phyloP scores from a whole-genome alignment of 768 basidiomycete genomes.

The Calocera viscosa region DNA sequence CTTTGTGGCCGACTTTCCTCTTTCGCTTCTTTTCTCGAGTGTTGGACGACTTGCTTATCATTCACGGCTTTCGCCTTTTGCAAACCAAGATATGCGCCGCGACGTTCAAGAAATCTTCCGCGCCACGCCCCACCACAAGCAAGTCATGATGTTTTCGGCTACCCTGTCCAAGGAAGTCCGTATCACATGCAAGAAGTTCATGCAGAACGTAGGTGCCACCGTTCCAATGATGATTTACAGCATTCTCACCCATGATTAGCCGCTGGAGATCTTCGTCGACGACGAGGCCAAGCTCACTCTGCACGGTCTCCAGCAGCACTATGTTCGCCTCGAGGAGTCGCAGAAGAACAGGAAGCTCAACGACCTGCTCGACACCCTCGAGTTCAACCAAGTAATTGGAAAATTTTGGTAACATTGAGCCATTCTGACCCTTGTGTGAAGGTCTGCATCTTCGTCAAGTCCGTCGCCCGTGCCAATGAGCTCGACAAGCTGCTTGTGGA shows the following conservation, averaged over 20 bases:
- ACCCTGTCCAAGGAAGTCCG: slow-evolving; percentile 95
- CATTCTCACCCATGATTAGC: slow-evolving; percentile 55
- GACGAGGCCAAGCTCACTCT: slow-evolving; percentile 98
- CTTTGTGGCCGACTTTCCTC: slow-evolving; percentile 1
- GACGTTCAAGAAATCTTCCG: slow-evolving; percentile 99
- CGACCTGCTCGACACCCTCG: slow-evolving; percentile 84
- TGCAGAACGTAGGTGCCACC: slow-evolving; percentile 72
- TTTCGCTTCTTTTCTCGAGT: slow-evolving; percentile 7
- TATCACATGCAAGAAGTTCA: slow-evolving; percentile 98
- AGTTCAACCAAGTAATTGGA: slow-evolving; percentile 83
- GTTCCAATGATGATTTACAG: slow-evolving; percentile 9
- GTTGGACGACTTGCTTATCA: slow-evolving; percentile 39
- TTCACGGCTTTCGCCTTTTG: slow-evolving; percentile 36
- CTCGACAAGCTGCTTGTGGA: slow-evolving; percentile 90
- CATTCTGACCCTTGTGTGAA: slow-evolving; percentile 24
- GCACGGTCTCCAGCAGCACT: slow-evolving; percentile 97
- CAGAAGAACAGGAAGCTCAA: slow-evolving; percentile 96
- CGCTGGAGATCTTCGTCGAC: slow-evolving; percentile 97
- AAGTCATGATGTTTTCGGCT: slow-evolving; percentile 99
- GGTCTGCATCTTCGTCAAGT: slow-evolving; percentile 99
- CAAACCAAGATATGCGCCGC: slow-evolving; percentile 94
- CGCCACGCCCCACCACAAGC: slow-evolving; percentile 97
- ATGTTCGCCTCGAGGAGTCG: slow-evolving; percentile 88
- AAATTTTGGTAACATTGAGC: not conserved
- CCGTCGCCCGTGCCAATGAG: slow-evolving; percentile 90